These are phyloP conservation scores for Magnolia officinalis DNA, from an alignment of 164 flowering plant genomes.

Conservation along the genomic window DNA sequence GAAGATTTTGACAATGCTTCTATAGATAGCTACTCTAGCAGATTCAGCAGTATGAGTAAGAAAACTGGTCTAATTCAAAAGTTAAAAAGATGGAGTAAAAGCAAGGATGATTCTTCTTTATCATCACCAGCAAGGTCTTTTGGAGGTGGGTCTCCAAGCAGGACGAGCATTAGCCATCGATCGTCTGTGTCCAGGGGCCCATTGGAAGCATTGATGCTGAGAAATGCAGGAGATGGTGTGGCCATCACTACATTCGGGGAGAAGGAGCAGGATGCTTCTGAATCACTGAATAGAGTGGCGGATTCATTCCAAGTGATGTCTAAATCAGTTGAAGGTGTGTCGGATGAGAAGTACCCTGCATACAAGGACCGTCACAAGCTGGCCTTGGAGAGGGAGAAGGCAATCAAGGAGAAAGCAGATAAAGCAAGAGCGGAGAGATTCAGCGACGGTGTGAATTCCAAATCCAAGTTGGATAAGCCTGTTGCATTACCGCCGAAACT, in stretches of 20 bases:
- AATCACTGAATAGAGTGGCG: slow-evolving; percentile 61
- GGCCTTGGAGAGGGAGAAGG: slow-evolving; percentile 87
- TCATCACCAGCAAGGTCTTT: slow-evolving; percentile 78
- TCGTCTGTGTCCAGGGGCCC: slow-evolving; percentile 63
- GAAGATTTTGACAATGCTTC: slow-evolving; percentile 91
- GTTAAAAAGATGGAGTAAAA: slow-evolving; percentile 87
- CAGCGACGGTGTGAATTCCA: slow-evolving; percentile 34
- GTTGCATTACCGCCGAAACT: slow-evolving; percentile 66
- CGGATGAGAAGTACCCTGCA: slow-evolving; percentile 90
- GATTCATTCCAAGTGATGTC: slow-evolving; percentile 87
- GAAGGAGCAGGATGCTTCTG: slow-evolving; percentile 50
- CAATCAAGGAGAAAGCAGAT: slow-evolving; percentile 79
- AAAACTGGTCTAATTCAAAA: slow-evolving; percentile 77
- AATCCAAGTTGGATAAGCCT: slow-evolving; percentile 22
- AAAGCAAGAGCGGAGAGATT: slow-evolving; percentile 80
- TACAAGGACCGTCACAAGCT: slow-evolving; percentile 87
- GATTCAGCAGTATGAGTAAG: slow-evolving; percentile 69
- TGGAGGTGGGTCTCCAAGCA: slow-evolving; percentile 66
- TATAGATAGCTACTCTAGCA: slow-evolving; percentile 74
- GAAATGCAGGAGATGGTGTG: slow-evolving; percentile 80
- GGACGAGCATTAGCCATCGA: slow-evolving; percentile 49
- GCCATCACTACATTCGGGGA: slow-evolving; percentile 85
- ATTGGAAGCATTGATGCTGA: slow-evolving; percentile 76
- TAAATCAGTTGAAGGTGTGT: slow-evolving; percentile 77
- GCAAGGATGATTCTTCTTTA: slow-evolving; percentile 70